phyloP scores from a whole-genome alignment of 164 flowering plant species.

The Protea cynaroides region DNA sequence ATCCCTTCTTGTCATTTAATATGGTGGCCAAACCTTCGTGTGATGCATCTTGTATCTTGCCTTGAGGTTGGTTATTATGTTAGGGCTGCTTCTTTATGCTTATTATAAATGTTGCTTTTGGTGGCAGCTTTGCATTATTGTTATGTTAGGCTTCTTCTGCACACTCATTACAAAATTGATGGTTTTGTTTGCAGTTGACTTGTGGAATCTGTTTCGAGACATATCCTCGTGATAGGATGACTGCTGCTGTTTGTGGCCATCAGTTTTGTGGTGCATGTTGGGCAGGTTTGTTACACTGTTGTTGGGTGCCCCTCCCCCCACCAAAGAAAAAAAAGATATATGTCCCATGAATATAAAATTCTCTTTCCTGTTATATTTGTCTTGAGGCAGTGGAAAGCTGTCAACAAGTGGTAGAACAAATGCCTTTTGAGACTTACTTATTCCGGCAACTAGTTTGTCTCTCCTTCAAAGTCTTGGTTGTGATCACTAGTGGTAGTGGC shows the following conservation, averaged over 20 bases:
- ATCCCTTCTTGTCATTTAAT: no score
- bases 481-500: neutral
- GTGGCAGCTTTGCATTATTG: neutral
- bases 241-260: constrained; percentile 82
- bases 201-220: constrained; percentile 92
- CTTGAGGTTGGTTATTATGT: neutral
- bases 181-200: constrained; percentile 44
- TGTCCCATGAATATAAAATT: neutral
- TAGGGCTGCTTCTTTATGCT: neutral
- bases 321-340: no score
- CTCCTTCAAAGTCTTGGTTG: no score
- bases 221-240: constrained; percentile 39
- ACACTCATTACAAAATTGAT: neutral
- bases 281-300: constrained; percentile 49
- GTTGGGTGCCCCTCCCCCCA: no score
- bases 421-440: no score
- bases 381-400: no score
- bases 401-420: no score
- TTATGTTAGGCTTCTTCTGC: no score
- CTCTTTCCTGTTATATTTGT: neutral
- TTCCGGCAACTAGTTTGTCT: no score
- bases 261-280: constrained; percentile 85
- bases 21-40: neutral
- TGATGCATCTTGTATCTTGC: neutral
- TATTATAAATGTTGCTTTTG: neutral